Evolutionary conservation across 768 basidiomycete species (phyloP).

Genomic region (Galerina marginata): DNA sequence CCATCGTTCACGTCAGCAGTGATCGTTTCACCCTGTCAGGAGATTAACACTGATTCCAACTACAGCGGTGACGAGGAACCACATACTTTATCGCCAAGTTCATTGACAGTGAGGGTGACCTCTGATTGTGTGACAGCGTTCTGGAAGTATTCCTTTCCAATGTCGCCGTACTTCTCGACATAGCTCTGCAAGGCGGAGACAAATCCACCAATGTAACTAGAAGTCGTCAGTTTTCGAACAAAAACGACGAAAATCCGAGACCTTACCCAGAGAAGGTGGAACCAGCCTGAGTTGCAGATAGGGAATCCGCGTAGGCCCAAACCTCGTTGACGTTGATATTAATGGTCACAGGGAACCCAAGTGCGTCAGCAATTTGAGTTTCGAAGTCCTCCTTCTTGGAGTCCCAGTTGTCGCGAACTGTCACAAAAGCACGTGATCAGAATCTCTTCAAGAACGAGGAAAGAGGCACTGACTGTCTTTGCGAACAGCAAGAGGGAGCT

Average conservation of each 20-base stretch:
- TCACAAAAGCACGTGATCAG: background rate
- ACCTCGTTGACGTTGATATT: constrained; percentile 42
- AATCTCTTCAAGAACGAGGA: background rate
- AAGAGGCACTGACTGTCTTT: constrained; percentile 36
- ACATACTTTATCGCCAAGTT: constrained; percentile 33
- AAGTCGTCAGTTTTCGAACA: background rate
- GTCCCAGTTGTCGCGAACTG: constrained; percentile 47
- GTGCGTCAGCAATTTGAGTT: constrained; percentile 31
- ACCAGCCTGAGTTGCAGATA: constrained; percentile 28
- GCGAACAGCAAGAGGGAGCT: constrained; percentile 41
- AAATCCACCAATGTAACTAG: constrained; percentile 45
- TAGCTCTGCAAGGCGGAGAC: constrained; percentile 34
- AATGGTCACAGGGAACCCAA: constrained; percentile 35
- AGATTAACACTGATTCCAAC: background rate
- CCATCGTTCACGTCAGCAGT: constrained; percentile 42
- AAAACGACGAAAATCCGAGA: background rate
- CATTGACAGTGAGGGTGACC: constrained; percentile 39
- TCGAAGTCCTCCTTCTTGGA: constrained; percentile 40
- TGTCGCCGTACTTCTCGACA: constrained; percentile 37
- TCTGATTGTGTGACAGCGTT: constrained; percentile 40
- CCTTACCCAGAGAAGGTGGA: constrained; percentile 30
- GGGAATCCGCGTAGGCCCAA: constrained; percentile 37
- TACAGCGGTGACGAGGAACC: background rate
- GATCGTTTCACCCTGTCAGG: constrained; percentile 34
- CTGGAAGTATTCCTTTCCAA: constrained; percentile 44